Evolutionary conservation across 202 grass and related monocot species (phyloP).

Genomic region (Zoysia matrella): DNA sequence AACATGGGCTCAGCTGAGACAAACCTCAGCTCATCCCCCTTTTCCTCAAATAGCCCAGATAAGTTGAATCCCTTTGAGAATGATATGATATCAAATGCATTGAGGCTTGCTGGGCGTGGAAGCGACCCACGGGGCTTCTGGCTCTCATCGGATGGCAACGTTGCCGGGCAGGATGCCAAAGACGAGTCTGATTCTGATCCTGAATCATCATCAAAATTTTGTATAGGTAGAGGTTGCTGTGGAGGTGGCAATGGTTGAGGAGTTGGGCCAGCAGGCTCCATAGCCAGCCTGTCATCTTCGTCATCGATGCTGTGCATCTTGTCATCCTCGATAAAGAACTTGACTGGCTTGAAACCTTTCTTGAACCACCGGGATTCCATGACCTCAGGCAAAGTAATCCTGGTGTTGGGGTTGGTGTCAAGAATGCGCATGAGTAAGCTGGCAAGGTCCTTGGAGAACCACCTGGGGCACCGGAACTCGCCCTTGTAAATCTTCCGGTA

Average conservation of each 20-base stretch:
- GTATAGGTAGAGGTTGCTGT: constrained; percentile 20
- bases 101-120: constrained; percentile 80
- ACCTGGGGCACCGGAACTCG: constrained; percentile 83
- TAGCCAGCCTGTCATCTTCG: constrained; percentile 32
- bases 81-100: constrained; percentile 22
- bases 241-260: constrained; percentile 44
- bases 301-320: constrained; percentile 58
- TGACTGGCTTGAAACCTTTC: constrained; percentile 81
- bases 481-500: constrained; percentile 93
- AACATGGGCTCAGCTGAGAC: constrained; percentile 65
- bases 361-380: constrained; percentile 91
- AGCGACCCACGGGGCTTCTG: constrained; percentile 52
- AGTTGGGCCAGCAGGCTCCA: constrained; percentile 33
- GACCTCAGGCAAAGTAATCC: constrained; percentile 71
- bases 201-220: constrained; percentile 64
- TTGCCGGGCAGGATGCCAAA: constrained; percentile 76
- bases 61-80: constrained; percentile 87
- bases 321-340: constrained; percentile 91
- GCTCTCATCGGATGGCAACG: constrained; percentile 54
- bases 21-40: constrained; percentile 78
- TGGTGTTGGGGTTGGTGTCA: constrained; percentile 66
- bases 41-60: constrained; percentile 87
- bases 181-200: constrained; percentile 91
- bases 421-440: constrained; percentile 60
- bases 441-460: constrained; percentile 84